Conservation (phyloP, 2,329 filamentous ascomycete species). For the Clonostachys solani region DNA sequence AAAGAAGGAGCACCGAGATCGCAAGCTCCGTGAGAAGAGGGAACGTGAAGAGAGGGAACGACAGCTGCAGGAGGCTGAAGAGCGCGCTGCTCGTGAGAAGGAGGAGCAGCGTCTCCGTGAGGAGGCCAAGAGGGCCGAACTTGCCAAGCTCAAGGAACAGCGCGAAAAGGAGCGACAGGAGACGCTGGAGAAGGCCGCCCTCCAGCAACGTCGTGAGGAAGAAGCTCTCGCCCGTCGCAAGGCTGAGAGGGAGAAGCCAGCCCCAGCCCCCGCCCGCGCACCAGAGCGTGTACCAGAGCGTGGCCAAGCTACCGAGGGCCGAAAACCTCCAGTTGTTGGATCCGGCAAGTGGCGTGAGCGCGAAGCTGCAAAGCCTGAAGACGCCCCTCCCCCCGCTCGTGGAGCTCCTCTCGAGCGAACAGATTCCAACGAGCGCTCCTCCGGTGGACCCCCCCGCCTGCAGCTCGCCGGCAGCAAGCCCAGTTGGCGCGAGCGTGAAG, state of each 20-base stretch:
- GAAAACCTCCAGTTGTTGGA: conserved; percentile 24
- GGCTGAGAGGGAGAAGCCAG: conserved; percentile 54
- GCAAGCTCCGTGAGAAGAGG: conserved; percentile 74
- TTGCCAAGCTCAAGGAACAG: conserved; percentile 64
- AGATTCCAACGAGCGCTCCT: conserved; percentile 40
- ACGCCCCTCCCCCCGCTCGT: conserved; percentile 17
- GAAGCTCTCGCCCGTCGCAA: conserved; percentile 76
- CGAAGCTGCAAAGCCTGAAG: conserved; percentile 26
- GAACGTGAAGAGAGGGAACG: conserved; percentile 84
- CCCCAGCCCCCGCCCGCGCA: conserved; percentile 26
- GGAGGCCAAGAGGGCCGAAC: conserved; percentile 71
- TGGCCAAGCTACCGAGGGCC: conserved; percentile 10
- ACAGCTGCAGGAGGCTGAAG: conserved; percentile 76
- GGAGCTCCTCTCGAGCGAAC: conserved; percentile 32
- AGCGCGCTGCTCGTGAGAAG: conserved; percentile 75
- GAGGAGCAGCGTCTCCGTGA: conserved; percentile 78
- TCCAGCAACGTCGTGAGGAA: conserved; percentile 80
- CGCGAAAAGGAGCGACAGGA: conserved; percentile 67
- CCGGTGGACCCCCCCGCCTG: conserved; percentile 55
- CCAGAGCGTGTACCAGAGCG: conserved; percentile 29
- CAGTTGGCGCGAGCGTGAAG: conserved; percentile 72
- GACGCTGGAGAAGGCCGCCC: conserved; percentile 55
- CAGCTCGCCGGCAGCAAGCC: conserved; percentile 57
- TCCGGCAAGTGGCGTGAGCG: conserved; percentile 37
- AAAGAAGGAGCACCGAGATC: conserved; percentile 84